phyloP scores from a whole-genome alignment of 1,284 basidiomycete species.

The Ceratobasidium sp. region DNA sequence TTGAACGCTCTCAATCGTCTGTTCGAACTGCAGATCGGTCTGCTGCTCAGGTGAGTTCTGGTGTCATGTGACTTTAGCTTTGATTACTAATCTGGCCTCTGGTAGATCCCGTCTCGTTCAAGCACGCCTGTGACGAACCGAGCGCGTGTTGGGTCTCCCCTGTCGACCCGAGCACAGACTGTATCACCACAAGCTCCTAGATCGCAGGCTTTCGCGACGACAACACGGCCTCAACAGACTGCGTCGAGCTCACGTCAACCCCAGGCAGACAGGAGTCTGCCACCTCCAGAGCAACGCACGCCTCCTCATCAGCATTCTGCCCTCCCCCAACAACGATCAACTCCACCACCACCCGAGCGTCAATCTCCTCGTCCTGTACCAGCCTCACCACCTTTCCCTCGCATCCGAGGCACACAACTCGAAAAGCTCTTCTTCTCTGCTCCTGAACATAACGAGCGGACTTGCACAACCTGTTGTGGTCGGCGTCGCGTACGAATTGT shows the following conservation, averaged over 20 bases:
- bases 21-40: not conserved
- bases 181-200: not conserved
- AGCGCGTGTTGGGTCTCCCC: not conserved
- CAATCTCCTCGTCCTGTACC: constrained; percentile 51
- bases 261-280: not conserved
- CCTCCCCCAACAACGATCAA: constrained; percentile 41
- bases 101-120: constrained; percentile 9
- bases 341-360: constrained; percentile 54
- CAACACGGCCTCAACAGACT: not conserved
- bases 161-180: constrained; percentile 28
- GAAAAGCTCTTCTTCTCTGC: constrained; percentile 84
- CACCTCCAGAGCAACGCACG: not conserved
- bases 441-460: constrained; percentile 72
- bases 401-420: constrained; percentile 76
- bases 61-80: not conserved
- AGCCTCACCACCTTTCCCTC: constrained; percentile 75
- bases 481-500: constrained; percentile 31
- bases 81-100: not conserved
- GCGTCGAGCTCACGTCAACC: not conserved
- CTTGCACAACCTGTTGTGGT: constrained; percentile 72
- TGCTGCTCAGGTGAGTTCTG: not conserved
- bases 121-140: constrained; percentile 22
- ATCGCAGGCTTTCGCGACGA: not conserved
- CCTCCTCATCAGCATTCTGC: constrained; percentile 8
- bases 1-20: constrained; percentile 16